Evolutionary conservation across 2,329 filamentous ascomycete species (phyloP).

Genomic region (Reticulascus tulasneorum): DNA sequence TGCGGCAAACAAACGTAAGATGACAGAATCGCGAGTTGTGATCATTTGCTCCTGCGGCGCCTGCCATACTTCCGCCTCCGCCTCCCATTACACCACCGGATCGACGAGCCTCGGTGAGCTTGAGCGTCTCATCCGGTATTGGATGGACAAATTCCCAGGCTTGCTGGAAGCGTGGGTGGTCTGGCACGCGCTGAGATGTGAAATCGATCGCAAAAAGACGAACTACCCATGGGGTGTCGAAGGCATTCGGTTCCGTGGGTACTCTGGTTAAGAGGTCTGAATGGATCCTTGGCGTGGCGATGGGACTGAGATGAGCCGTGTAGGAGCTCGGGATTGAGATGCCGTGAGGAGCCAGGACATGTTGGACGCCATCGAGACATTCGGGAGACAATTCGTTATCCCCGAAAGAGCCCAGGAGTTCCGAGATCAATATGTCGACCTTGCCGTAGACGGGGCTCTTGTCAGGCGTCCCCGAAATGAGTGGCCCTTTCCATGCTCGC

Average conservation of each 20-base stretch:
- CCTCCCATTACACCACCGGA: constrained; percentile 63
- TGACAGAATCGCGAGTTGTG: constrained; percentile 84
- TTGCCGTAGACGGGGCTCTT: constrained; percentile 51
- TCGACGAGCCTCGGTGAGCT: constrained; percentile 50
- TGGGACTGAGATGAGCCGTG: constrained; percentile 89
- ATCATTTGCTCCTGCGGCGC: constrained; percentile 78
- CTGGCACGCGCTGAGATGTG: constrained; percentile 56
- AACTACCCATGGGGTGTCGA: constrained; percentile 92
- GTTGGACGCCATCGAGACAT: constrained; percentile 92
- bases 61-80: constrained; percentile 68
- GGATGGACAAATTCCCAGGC: constrained; percentile 82
- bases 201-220: constrained; percentile 88
- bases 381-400: constrained; percentile 97
- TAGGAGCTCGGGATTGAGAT: constrained; percentile 94
- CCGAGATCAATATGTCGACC: constrained; percentile 91
- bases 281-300: constrained; percentile 80
- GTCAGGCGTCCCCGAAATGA: constrained; percentile 38
- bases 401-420: constrained; percentile 90
- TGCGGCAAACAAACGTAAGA: constrained; percentile 71
- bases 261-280: constrained; percentile 69
- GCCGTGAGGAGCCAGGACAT: constrained; percentile 76
- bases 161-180: constrained; percentile 62
- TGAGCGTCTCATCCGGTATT: constrained; percentile 55
- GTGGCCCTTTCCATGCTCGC: constrained; percentile 89
- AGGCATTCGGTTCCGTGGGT: constrained; percentile 63